phyloP scores from a whole-genome alignment of 176 grass and related monocot species.

The Aegilops tauschii region DNA sequence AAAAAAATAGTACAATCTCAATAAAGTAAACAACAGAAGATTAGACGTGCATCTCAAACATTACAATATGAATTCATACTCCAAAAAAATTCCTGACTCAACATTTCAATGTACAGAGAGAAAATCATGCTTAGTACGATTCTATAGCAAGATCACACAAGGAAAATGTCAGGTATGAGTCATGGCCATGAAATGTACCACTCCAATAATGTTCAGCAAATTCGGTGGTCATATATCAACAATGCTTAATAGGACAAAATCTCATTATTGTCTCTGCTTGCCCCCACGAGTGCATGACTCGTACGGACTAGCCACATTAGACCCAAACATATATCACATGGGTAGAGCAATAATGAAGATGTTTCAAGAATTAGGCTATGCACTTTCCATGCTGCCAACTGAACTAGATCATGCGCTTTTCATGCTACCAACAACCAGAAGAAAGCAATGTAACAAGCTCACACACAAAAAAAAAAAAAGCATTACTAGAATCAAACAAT shows the following conservation, averaged over 20 bases:
- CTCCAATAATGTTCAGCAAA: background rate
- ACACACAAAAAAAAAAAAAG: background rate
- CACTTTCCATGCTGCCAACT: conserved; percentile 16
- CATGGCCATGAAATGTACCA: background rate
- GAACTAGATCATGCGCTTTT: conserved; percentile 10
- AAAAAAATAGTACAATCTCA: background rate
- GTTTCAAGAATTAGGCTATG: background rate
- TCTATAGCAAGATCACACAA: conserved; percentile 1
- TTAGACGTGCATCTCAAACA: background rate
- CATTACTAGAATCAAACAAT: background rate
- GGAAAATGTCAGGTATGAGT: background rate
- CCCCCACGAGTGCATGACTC: background rate
- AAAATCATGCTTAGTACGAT: conserved; percentile 10
- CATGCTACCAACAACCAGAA: conserved; percentile 6
- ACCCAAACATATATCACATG: conserved; percentile 15
- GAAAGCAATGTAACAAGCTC: background rate
- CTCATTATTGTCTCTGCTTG: conserved; percentile 23
- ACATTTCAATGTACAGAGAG: background rate
- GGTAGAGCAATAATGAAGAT: conserved; percentile 19
- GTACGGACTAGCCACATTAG: conserved; percentile 1
- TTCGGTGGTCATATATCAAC: background rate
- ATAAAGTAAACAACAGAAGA: background rate
- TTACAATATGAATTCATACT: background rate
- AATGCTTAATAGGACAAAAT: conserved; percentile 1
- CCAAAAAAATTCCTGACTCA: background rate